A percentile compares a stretch with the other conserved stretches of the same genome.
Conservation (phyloP, 139 green algal genomes). For the Nannochloris sp. region DNA sequence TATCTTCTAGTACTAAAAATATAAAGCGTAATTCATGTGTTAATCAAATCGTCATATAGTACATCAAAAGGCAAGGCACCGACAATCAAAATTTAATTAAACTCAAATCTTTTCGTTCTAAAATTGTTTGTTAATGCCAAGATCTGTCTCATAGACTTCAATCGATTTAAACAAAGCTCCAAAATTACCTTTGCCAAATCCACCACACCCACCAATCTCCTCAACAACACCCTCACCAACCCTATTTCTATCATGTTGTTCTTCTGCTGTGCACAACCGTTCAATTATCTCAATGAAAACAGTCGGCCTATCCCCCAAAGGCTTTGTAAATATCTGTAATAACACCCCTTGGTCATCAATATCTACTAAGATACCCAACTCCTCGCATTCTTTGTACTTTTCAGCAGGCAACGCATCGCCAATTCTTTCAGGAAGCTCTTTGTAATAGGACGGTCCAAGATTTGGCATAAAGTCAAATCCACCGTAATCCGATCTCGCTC, state of each 20-base stretch:
- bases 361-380: constrained; percentile 94
- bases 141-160: constrained; percentile 52
- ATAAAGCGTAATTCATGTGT: too few relatives aligned
- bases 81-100: too few relatives aligned
- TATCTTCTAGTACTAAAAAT: too few relatives aligned
- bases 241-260: not conserved
- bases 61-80: too few relatives aligned
- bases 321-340: constrained; percentile 92
- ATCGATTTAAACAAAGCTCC: constrained; percentile 90
- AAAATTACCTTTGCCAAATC: constrained; percentile 96
- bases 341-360: constrained; percentile 94
- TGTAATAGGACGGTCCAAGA: constrained; percentile 80
- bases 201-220: constrained; percentile 90
- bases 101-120: not conserved
- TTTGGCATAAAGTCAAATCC: constrained; percentile 87
- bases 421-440: constrained; percentile 46
- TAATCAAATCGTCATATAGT: too few relatives aligned
- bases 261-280: constrained; percentile 47
- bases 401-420: constrained; percentile 57
- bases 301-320: constrained; percentile 78
- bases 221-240: constrained; percentile 20
- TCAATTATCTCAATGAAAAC: constrained; percentile 99
- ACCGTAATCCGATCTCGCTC: constrained; percentile 44
- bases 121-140: constrained; percentile 29
- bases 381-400: constrained; percentile 65